Percentiles rank a stretch among this genome's conserved stretches.
phyloP scores from a whole-genome alignment of 306 rosid genomes.

The Vigna unguiculata region DNA sequence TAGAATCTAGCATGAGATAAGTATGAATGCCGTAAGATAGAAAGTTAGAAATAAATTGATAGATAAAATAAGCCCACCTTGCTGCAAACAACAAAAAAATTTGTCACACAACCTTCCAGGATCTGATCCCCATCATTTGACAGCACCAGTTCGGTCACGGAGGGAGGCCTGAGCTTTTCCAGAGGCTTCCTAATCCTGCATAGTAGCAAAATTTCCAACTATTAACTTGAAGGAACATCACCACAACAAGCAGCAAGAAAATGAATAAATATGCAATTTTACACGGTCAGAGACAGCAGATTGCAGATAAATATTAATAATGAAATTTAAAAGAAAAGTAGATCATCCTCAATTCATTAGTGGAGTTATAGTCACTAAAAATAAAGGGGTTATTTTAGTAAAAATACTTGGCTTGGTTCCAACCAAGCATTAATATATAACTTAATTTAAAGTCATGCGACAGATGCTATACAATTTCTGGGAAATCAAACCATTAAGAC shows the following conservation, averaged over 20 bases:
- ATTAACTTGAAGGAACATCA: slow-evolving; percentile 26
- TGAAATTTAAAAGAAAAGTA: neutral
- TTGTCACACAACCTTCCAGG: slow-evolving; percentile 88
- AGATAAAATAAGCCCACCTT: slow-evolving; percentile 58
- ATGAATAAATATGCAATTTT: neutral
- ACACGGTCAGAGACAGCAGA: neutral
- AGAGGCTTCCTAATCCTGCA: slow-evolving; percentile 80
- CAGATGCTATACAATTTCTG: neutral
- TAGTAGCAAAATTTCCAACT: slow-evolving; percentile 20
- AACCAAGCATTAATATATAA: neutral
- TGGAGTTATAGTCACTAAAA: neutral
- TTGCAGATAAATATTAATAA: slow-evolving; percentile 8
- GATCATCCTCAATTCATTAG: neutral
- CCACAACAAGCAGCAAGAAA: slow-evolving; percentile 20
- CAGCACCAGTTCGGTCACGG: slow-evolving; percentile 82
- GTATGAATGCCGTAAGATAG: neutral
- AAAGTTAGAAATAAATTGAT: slow-evolving; percentile 6
- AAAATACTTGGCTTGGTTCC: neutral
- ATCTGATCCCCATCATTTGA: slow-evolving; percentile 78
- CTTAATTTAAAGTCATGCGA: slow-evolving; percentile 7
- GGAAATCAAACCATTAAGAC: slow-evolving; percentile 3
- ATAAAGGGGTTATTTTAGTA: neutral
- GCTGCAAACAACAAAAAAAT: slow-evolving; percentile 75
- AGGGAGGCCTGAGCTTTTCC: slow-evolving; percentile 83
- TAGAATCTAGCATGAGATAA: slow-evolving; percentile 22